A percentile compares a stretch with the other conserved stretches of the same genome.
phyloP scores from a whole-genome alignment of 345 rosid species.

The Syzygium oleosum region DNA sequence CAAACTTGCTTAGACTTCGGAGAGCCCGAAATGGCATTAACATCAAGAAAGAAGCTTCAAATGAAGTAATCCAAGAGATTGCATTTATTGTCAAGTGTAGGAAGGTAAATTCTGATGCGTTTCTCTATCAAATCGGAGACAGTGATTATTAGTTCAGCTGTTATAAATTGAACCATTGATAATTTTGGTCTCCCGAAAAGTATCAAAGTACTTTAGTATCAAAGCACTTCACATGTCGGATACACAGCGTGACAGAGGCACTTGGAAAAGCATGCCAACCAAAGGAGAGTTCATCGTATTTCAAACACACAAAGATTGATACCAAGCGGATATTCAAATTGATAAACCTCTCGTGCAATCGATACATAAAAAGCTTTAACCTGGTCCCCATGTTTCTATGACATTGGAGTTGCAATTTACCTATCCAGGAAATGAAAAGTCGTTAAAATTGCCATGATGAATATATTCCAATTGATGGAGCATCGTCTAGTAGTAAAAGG shows the following conservation, averaged over 20 bases:
- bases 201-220: too few relatives aligned
- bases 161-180: neutral
- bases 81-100: neutral
- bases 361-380: neutral
- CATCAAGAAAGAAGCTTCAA: neutral
- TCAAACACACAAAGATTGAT: too few relatives aligned
- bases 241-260: accelerated
- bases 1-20: neutral
- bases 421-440: neutral
- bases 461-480: neutral
- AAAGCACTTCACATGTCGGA: neutral
- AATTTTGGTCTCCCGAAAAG: neutral
- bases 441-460: neutral
- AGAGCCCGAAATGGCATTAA: neutral
- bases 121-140: neutral
- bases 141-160: neutral
- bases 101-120: neutral
- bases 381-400: neutral
- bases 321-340: neutral
- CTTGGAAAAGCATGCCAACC: accelerated
- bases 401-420: neutral
- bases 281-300: neutral
- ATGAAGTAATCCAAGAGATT: neutral
- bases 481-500: neutral
- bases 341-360: neutral